These are phyloP conservation scores for Tetradesmus lagerheimii DNA, from an alignment of 139 green algal genomes.

Conservation along the genomic window DNA sequence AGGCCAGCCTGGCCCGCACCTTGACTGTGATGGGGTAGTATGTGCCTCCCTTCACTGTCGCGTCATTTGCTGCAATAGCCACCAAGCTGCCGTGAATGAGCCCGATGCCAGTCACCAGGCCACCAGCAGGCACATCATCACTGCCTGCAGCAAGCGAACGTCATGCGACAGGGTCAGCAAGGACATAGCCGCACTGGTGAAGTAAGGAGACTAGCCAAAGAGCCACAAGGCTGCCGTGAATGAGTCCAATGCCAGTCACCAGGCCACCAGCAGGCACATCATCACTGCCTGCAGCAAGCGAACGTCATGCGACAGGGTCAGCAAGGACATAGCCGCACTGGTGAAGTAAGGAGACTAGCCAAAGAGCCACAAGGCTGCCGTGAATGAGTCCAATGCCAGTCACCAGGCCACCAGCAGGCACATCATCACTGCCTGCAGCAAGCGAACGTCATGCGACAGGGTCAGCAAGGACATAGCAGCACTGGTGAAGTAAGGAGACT, in stretches of 20 bases:
- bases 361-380: conserved; percentile 84
- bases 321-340: too few relatives aligned
- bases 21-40: conserved; percentile 98
- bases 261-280: conserved; percentile 87
- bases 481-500: too few relatives aligned
- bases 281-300: conserved; percentile 63
- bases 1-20: too few relatives aligned
- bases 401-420: conserved; percentile 89
- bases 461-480: too few relatives aligned
- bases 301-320: too few relatives aligned
- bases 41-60: conserved; percentile 93
- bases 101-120: conserved; percentile 93
- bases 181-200: too few relatives aligned
- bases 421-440: conserved; percentile 71
- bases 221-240: conserved; percentile 83
- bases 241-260: conserved; percentile 90
- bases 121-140: conserved; percentile 87
- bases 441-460: too few relatives aligned
- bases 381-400: conserved; percentile 90
- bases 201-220: too few relatives aligned
- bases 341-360: too few relatives aligned
- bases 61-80: conserved; percentile 93
- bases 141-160: neutral
- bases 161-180: too few relatives aligned
- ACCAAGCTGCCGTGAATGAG: conserved; percentile 81